Conservation (phyloP, 1,284 basidiomycete species). For the Tylopilus orsonianus region DNA sequence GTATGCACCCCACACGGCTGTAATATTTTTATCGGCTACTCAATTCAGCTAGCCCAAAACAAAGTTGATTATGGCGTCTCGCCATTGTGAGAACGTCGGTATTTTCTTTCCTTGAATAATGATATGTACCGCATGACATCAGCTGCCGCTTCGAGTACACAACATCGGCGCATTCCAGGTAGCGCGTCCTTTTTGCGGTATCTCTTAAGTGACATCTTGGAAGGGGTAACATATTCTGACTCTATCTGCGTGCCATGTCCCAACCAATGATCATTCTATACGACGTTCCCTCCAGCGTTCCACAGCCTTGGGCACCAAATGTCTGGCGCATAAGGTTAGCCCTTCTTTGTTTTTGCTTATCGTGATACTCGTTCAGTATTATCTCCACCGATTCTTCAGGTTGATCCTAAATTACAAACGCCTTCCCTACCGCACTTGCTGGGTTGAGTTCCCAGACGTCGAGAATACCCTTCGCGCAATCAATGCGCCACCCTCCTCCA, state of each 20-base stretch:
- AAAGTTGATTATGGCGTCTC: constrained; percentile 3
- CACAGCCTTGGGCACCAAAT: constrained; percentile 71
- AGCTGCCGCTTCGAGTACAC: background rate
- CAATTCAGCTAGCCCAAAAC: background rate
- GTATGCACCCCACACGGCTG: background rate
- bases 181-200: background rate
- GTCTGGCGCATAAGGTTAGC: constrained; percentile 55
- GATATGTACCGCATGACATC: constrained; percentile 15
- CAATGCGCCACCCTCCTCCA: constrained; percentile 55
- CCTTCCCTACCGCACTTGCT: constrained; percentile 62
- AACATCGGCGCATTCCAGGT: constrained; percentile 1
- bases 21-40: constrained; percentile 11
- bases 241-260: constrained; percentile 24
- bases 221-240: background rate
- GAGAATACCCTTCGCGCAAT: constrained; percentile 58
- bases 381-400: constrained; percentile 35
- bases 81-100: constrained; percentile 15
- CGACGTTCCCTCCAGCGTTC: constrained; percentile 57
- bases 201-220: constrained; percentile 12
- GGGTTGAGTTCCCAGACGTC: constrained; percentile 68
- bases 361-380: background rate
- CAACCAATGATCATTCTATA: constrained; percentile 61
- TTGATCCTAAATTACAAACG: constrained; percentile 73
- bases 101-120: constrained; percentile 8
- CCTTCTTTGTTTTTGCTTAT: background rate